phyloP scores from a whole-genome alignment of 495 filamentous ascomycete genomes.

The Lophium mytilinum region DNA sequence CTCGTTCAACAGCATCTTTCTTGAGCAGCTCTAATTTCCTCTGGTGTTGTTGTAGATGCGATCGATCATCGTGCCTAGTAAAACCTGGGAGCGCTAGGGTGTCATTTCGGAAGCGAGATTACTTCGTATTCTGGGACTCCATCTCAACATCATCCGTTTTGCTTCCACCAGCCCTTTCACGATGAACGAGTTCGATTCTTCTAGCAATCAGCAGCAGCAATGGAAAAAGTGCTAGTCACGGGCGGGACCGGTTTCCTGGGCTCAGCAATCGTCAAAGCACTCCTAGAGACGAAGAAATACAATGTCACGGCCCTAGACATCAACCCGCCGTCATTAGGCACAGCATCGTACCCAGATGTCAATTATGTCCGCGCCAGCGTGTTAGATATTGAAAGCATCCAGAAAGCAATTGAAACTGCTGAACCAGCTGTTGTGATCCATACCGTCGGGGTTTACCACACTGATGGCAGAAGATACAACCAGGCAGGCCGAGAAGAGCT shows the following conservation, averaged over 20 bases:
- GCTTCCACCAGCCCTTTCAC: no score
- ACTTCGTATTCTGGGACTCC: no score
- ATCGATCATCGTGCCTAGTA: no score
- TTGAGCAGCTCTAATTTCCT: no score
- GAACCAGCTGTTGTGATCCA: constrained; percentile 30
- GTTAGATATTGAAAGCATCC: constrained; percentile 11
- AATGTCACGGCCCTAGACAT: constrained; percentile 30
- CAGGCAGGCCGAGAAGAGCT: constrained; percentile 18
- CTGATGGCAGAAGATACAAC: constrained; percentile 23
- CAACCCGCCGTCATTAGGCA: constrained; percentile 17
- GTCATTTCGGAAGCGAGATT: no score
- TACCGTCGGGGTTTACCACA: constrained; percentile 30
- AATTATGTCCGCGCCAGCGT: constrained; percentile 29
- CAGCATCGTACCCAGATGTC: constrained; percentile 5
- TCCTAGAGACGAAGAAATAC: constrained; percentile 19
- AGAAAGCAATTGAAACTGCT: constrained; percentile 22
- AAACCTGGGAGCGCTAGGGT: no score
- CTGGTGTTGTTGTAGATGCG: no score
- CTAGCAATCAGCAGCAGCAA: not conserved
- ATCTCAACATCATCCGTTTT: no score
- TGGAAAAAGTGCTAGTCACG: constrained; percentile 30
- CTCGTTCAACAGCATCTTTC: constrained; percentile 21
- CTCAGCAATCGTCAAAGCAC: constrained; percentile 25
- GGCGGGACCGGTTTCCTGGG: constrained; percentile 37
- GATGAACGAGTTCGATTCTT: no score